A percentile compares a stretch with the other conserved stretches of the same genome.
Evolutionary conservation across 257 asterid genomes (phyloP).

Genomic region (Solanum bulbocastanum): DNA sequence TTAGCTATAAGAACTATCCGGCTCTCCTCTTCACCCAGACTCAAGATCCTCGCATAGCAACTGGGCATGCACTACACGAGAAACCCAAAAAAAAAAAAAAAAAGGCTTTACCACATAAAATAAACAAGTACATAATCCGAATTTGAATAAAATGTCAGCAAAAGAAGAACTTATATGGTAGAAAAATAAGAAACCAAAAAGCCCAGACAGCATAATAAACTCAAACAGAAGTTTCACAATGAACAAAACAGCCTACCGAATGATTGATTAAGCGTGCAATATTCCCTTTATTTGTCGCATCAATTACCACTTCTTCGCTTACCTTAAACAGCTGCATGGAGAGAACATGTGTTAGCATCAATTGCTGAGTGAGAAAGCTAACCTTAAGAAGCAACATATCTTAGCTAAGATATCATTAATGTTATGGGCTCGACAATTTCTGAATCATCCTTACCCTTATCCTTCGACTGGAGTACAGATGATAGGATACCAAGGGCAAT

Average conservation of each 20-base stretch:
- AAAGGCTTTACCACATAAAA: background rate
- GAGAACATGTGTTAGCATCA: background rate
- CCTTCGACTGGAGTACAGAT: background rate
- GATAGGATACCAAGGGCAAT: background rate
- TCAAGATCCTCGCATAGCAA: slow-evolving; percentile 87
- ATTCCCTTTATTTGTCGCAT: slow-evolving; percentile 84
- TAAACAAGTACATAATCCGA: background rate
- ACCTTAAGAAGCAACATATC: background rate
- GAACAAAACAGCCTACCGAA: slow-evolving; percentile 47
- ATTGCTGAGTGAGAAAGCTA: background rate
- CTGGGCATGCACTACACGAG: slow-evolving; percentile 85
- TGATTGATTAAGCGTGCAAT: slow-evolving; percentile 97
- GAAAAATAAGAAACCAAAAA: background rate
- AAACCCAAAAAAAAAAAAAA: background rate
- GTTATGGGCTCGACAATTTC: background rate
- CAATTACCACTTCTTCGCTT: slow-evolving; percentile 88
- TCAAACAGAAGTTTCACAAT: background rate
- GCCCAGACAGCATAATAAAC: background rate
- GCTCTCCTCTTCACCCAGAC: slow-evolving; percentile 63
- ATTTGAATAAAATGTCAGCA: background rate
- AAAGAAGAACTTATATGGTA: background rate
- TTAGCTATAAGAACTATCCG: slow-evolving; percentile 81
- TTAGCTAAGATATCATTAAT: background rate
- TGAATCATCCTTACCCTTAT: background rate
- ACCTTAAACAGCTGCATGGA: slow-evolving; percentile 80